Conservation (phyloP, 2,329 filamentous ascomycete genomes). For the Rachicladosporium sp. region DNA sequence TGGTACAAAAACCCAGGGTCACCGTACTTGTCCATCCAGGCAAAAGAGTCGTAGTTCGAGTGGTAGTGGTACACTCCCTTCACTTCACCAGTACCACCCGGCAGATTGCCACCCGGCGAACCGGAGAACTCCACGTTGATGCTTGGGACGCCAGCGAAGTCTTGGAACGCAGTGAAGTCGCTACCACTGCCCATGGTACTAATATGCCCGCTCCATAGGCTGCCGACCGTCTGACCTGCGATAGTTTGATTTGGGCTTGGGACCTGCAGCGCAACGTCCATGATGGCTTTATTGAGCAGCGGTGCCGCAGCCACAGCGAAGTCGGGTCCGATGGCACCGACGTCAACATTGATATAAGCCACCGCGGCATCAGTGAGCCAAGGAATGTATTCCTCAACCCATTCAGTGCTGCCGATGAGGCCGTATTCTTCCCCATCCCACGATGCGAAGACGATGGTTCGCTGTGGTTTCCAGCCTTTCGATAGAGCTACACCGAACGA, state of each 20-base stretch:
- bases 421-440: conserved; percentile 69
- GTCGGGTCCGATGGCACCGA: conserved; percentile 53
- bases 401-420: conserved; percentile 76
- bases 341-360: conserved; percentile 82
- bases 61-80: conserved; percentile 59
- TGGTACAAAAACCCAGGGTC: conserved; percentile 53
- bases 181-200: conserved; percentile 42
- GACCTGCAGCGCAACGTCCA: conserved; percentile 52
- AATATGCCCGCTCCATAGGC: conserved; percentile 46
- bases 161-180: conserved; percentile 42
- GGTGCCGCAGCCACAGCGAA: conserved; percentile 60
- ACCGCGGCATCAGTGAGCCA: conserved; percentile 65
- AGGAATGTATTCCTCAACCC: conserved; percentile 79
- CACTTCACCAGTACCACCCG: conserved; percentile 5
- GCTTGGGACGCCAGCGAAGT: conserved; percentile 38
- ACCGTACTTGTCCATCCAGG: conserved; percentile 72
- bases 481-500: conserved; percentile 60
- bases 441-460: conserved; percentile 77
- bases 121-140: conserved; percentile 34
- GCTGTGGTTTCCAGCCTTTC: conserved; percentile 68
- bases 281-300: conserved; percentile 60
- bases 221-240: conserved; percentile 55
- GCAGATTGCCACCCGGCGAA: too few species aligned
- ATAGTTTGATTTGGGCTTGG: conserved; percentile 59
- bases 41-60: conserved; percentile 70